Conservation (phyloP, 2,329 filamentous ascomycete species). For the Stachybotrys echinatus region DNA sequence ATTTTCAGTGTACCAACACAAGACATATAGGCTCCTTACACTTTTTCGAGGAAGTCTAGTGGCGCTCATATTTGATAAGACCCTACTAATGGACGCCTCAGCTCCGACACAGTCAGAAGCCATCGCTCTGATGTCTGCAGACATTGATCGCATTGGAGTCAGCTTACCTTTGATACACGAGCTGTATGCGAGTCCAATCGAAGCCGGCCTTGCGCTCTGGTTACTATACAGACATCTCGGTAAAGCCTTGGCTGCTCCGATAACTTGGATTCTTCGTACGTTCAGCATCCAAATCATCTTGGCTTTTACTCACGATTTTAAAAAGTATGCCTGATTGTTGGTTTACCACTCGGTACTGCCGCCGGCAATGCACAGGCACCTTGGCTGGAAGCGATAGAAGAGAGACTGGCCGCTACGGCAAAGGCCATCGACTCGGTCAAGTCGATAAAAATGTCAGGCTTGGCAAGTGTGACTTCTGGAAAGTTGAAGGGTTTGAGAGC, state of each 20-base stretch:
- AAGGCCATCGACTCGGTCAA: conserved; percentile 26
- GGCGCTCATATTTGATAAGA: conserved; percentile 44
- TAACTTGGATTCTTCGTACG: conserved; percentile 13
- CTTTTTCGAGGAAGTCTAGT: conserved; percentile 27
- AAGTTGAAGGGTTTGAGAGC: conserved; percentile 27
- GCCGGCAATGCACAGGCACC: conserved; percentile 14
- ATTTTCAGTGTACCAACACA: conserved; percentile 15
- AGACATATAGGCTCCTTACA: conserved; percentile 25
- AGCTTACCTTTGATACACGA: conserved; percentile 23
- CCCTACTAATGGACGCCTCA: conserved; percentile 23
- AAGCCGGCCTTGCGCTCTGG: conserved; percentile 26
- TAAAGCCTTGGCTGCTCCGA: conserved; percentile 12
- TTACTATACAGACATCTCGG: conserved; percentile 21
- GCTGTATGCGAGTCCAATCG: conserved; percentile 26
- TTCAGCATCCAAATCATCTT: background rate
- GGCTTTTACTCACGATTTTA: background rate
- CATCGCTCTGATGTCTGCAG: conserved; percentile 37
- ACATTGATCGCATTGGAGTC: conserved; percentile 28
- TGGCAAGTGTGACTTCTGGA: conserved; percentile 24
- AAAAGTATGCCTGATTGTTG: conserved; percentile 8
- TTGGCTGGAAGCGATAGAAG: conserved; percentile 20
- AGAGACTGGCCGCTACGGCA: conserved; percentile 15
- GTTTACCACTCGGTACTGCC: conserved; percentile 13
- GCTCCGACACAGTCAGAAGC: conserved; percentile 25
- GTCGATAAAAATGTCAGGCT: conserved; percentile 35